These are phyloP conservation scores for Starmerella riodocensis DNA, from an alignment of 805 yeast genomes.

Conservation along the genomic window DNA sequence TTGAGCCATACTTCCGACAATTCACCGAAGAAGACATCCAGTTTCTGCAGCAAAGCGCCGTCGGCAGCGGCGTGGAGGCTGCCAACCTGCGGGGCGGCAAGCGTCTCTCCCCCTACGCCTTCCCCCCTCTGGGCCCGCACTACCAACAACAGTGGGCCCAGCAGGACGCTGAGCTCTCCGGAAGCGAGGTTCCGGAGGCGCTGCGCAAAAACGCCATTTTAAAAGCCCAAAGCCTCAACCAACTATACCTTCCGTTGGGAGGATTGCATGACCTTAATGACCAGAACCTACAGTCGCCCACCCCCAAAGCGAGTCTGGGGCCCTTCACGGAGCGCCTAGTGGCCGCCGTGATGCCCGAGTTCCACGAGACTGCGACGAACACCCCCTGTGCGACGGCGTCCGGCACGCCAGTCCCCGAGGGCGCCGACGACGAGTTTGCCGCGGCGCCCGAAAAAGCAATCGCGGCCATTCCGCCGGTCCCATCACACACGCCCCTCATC, in stretches of 20 bases:
- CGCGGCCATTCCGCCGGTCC: conserved; percentile 20
- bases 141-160: conserved; percentile 71
- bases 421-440: background rate
- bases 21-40: conserved; percentile 71
- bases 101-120: conserved; percentile 46
- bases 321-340: conserved; percentile 75
- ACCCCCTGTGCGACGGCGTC: background rate
- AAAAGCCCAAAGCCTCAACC: conserved; percentile 5
- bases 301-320: conserved; percentile 68
- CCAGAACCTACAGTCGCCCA: conserved; percentile 33
- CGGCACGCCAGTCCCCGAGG: background rate
- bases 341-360: conserved; percentile 52
- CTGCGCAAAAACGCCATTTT: conserved; percentile 51
- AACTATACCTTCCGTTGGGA: conserved; percentile 15
- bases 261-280: conserved; percentile 13
- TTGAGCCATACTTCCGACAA: conserved; percentile 72
- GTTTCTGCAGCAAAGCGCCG: conserved; percentile 49
- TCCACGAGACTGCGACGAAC: conserved; percentile 22
- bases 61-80: conserved; percentile 27
- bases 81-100: conserved; percentile 22
- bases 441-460: conserved; percentile 5
- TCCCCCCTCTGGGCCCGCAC: conserved; percentile 74
- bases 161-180: conserved; percentile 18
- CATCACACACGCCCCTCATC: conserved; percentile 32
- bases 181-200: conserved; percentile 6